Conservation (phyloP, 1,284 basidiomycete genomes). For the Heterobasidion parviporum region DNA sequence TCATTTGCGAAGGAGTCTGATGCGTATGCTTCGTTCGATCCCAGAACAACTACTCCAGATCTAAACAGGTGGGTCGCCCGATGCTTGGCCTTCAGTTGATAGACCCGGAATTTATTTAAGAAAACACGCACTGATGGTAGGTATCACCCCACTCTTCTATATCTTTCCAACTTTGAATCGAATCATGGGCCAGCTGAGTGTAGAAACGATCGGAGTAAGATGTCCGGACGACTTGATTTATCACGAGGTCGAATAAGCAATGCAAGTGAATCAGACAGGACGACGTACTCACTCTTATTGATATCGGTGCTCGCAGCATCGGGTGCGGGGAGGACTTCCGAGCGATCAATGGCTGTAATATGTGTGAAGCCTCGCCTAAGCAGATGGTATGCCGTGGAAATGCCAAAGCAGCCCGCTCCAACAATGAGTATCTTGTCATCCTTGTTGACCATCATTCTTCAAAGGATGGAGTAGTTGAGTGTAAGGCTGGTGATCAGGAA, state of each 20-base stretch:
- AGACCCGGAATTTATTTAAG: background rate
- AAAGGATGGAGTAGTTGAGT: too few relatives aligned
- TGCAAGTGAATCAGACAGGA: background rate
- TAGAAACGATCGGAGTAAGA: slow-evolving; percentile 69
- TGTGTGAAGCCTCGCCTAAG: slow-evolving; percentile 56
- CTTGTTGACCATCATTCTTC: slow-evolving; percentile 5
- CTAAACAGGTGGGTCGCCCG: slow-evolving; percentile 21
- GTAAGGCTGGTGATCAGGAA: too few relatives aligned
- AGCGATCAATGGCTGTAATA: slow-evolving; percentile 69
- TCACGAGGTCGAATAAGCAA: background rate
- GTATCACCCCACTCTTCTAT: slow-evolving; percentile 58
- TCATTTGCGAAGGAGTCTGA: slow-evolving; percentile 54
- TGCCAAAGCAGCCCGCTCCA: slow-evolving; percentile 82
- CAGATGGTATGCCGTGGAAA: slow-evolving; percentile 80
- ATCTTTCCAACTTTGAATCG: slow-evolving; percentile 66
- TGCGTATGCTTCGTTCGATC: slow-evolving; percentile 31
- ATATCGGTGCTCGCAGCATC: slow-evolving; percentile 82
- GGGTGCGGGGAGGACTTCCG: slow-evolving; percentile 55
- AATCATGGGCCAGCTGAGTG: slow-evolving; percentile 59
- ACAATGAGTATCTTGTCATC: slow-evolving; percentile 52
- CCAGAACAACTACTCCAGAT: slow-evolving; percentile 55
- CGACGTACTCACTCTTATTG: slow-evolving; percentile 60
- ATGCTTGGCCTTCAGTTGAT: background rate
- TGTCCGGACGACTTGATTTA: slow-evolving; percentile 53
- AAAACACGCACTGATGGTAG: slow-evolving; percentile 67